Base-by-base conservation (phyloP, 768 basidiomycete species). In the Leccinum boreale region DNA sequence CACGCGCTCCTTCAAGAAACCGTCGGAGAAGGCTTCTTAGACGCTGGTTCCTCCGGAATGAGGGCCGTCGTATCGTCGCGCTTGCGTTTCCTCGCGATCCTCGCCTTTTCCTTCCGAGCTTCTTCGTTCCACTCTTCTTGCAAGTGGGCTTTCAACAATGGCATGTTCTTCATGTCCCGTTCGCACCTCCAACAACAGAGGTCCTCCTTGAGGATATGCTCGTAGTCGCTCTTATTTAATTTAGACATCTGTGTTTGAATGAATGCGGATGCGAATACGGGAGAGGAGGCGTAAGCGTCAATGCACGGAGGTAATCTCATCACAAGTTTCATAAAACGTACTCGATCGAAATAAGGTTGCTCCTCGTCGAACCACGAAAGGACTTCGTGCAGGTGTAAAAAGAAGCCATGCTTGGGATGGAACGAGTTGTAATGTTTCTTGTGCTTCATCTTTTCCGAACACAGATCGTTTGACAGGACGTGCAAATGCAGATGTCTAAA, bases 361-460 rank as follows among this genome's bases (percentile, higher is more conserved):
- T 80, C 82, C 14, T 82, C 82, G 28, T 89, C 89, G 58, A 91
- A 87, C 92, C 92, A 94, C 2, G 81, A 78, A 46, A 90, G 74
- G n/a, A 96, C 87, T 10, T 92, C 85, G 52, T 85, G 78, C 17
- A 94, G 73, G 59, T 85, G 81, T 3, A 95, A 66, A 73, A 96
- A 95, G 74, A 92, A 96, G 1, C 90, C 92, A 19, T 82, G 77
- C 50, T 83, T 82, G 0, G 94, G 94, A 65, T 90, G 87, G 74
- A 95, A 97, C 5, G 91, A 89, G 66, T 95, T 94, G 73, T 92
- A 90, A 63, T 97, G 94, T 67, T 88, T 90, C 77, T 96, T 97
- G 55, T 78, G 81, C 74, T 94, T 96, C 77, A 95, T 73, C 52
- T 73, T 75, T 9, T 83, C 79, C 0, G 87, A 87, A 54, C 79